Evolutionary conservation across 2,329 filamentous ascomycete species (phyloP).

Genomic region (Curvularia sp.): DNA sequence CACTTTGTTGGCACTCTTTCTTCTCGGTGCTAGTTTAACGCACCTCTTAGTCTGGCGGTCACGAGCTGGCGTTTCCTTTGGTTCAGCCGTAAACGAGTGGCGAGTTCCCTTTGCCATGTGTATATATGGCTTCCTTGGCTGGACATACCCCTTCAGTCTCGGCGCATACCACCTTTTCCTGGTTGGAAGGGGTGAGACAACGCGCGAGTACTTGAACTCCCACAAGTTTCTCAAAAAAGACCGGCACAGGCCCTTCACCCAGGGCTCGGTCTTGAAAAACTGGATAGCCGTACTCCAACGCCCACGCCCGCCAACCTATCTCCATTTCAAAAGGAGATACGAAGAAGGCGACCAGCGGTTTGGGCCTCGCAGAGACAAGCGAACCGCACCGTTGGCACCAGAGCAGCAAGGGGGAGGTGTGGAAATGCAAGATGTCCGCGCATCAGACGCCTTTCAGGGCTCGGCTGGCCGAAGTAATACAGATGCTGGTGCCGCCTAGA

Average conservation of each 20-base stretch:
- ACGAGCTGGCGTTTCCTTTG: slow-evolving; percentile 71
- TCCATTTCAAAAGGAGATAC: slow-evolving; percentile 82
- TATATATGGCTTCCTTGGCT: slow-evolving; percentile 77
- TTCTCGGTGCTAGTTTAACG: slow-evolving; percentile 78
- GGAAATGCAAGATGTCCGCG: slow-evolving; percentile 70
- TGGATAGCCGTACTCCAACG: slow-evolving; percentile 81
- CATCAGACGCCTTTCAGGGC: slow-evolving; percentile 46
- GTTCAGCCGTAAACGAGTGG: slow-evolving; percentile 71
- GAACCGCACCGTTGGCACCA: slow-evolving; percentile 57
- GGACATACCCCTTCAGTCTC: slow-evolving; percentile 82
- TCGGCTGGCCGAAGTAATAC: slow-evolving; percentile 34
- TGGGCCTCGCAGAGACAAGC: slow-evolving; percentile 64
- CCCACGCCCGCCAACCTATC: slow-evolving; percentile 85
- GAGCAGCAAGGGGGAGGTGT: slow-evolving; percentile 64
- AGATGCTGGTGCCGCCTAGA: slow-evolving; percentile 23
- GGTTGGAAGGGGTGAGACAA: slow-evolving; percentile 90
- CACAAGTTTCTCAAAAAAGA: slow-evolving; percentile 95
- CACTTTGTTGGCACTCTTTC: slow-evolving; percentile 77
- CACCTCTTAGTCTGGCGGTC: slow-evolving; percentile 78
- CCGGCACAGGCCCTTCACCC: slow-evolving; percentile 87
- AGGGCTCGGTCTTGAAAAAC: slow-evolving; percentile 77
- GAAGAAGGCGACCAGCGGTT: slow-evolving; percentile 85
- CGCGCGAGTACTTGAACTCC: slow-evolving; percentile 92
- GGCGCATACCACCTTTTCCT: slow-evolving; percentile 91
- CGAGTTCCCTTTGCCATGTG: slow-evolving; percentile 87